Base-by-base conservation (phyloP, 176 grass and related monocot genomes). In the Bothriochloa decipiens region DNA sequence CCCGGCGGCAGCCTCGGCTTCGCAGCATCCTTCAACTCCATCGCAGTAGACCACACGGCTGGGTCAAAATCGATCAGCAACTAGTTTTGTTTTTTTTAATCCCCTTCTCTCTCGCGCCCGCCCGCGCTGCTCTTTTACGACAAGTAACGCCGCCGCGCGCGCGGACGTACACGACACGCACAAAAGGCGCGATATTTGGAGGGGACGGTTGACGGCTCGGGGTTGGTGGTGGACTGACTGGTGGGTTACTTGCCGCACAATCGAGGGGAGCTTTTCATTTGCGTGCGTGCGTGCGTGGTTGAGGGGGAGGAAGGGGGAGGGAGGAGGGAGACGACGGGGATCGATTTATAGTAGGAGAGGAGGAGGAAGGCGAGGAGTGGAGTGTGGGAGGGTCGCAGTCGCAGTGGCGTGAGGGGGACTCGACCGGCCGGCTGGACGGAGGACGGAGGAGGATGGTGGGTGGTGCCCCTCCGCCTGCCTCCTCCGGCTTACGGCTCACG, bases 331-430 rank as follows among this genome's bases (percentile, higher is more conserved):
- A 75, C 25, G 82, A 65, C 37, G 79, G 79, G 68, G 5, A 7
- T 10, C 0, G 52, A 89, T 89, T 89, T 89, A 85, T 84, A 84
- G 82, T 75, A 84, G 82, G 2, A 1, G 64, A 13, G 15, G 39
- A 29, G 1, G 11, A 29, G 35, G 53, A 26, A 2, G 57, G 75
- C 27, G 70, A 20, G 29, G 28, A 58, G 46, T 40, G 22, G 60
- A 45, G 82, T 63, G 71, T 57, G 81, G 76, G 57, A 75, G 25
- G 61, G 25, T 27, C 25, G 61, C 60, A 70, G 23, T 26, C n/a
- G 62, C 62, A 80, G 91, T 92, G 81, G 87, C 91, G 91, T 90
- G 81, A 80, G 82, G 60, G 52, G 90, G 88, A 93, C 88, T 88
- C 88, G 85, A 93, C 14, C 81, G 26, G 28, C 72, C 72, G 71